Evolutionary conservation across 495 filamentous ascomycete genomes (phyloP), one percentile per base, ranked within the genome.

Genomic region (Tuber microsphaerosporum): DNA sequence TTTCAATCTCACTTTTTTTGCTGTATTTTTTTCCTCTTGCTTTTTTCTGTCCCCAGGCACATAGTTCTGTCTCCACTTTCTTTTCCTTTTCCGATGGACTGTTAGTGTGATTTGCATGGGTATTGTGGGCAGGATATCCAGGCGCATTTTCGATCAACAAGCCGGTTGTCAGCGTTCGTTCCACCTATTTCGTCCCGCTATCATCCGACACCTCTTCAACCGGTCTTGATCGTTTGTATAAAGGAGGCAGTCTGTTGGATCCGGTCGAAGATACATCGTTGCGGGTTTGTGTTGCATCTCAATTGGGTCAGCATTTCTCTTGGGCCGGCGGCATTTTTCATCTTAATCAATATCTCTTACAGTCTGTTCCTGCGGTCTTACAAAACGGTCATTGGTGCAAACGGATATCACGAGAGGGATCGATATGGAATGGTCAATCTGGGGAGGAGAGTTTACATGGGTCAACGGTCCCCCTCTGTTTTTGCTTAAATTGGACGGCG

Each of bases 401-500:
- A 70, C 69, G 73, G 75, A 72, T 78, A 73, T 79, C 78, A 70
- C 75, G 73, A 61, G 69, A 70, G 70, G 73, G 61, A 43, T 65
- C 41, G 68, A 70, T 73, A 7, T 26, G 73, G 73, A 56, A 44
- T 45, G 41, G 73, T 72, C 44, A 45, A 70, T 68, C 17, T 61
- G 70, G 31, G 69, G 76, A 31, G 56, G 26, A 65, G 12, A 34
- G 26, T 14, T 65, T 19, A 31, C 56, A 68, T 74, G 76, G 69
- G 77, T 73, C 76, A 43, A 42, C n/a, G 39, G 46, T 73, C 77
- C 73, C 72, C 72, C 75, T 69, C 43, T 79, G 70, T 79, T 79
- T 76, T 79, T 79, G 77, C 77, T 79, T 79, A 75, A 79, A 73
- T 74, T 79, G 77, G 77, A 79, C 77, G 77, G 77, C 76, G 78